phyloP scores from a whole-genome alignment of 192 early-diverging fungal genomes.

The Entomortierella beljakovae region DNA sequence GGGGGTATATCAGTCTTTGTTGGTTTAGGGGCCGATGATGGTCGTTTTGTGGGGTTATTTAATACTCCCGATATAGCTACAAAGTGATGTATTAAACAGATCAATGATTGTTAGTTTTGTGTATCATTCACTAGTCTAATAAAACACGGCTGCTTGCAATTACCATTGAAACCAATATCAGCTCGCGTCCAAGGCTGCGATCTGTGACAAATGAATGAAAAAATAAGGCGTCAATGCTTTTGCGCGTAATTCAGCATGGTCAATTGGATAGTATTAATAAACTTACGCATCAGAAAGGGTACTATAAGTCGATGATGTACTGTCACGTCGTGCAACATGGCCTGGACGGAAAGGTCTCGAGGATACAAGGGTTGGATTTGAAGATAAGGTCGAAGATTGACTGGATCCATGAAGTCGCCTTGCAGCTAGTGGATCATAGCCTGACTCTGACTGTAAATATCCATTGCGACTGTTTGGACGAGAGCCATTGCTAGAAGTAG shows the following conservation, averaged over 20 bases:
- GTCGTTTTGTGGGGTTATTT: conserved; percentile 73
- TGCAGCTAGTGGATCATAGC: conserved; percentile 10
- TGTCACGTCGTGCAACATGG: conserved; percentile 56
- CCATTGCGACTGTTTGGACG: conserved; percentile 46
- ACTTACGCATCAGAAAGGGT: conserved; percentile 50
- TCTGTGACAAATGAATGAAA: neutral
- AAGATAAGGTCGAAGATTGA: conserved; percentile 1
- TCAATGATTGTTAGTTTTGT: no score
- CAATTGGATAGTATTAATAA: no score
- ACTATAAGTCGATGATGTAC: conserved; percentile 53
- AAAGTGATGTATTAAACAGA: no score
- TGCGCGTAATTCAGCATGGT: no score
- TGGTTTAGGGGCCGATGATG: conserved; percentile 58
- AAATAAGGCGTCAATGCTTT: neutral
- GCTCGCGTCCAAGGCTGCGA: conserved; percentile 52
- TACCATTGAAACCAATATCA: conserved; percentile 87
- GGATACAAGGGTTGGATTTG: conserved; percentile 10
- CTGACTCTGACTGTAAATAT: conserved; percentile 8
- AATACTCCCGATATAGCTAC: conserved; percentile 71
- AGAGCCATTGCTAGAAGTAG: neutral
- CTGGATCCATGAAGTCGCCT: conserved; percentile 26
- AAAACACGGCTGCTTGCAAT: conserved; percentile 52
- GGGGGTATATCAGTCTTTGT: conserved; percentile 66
- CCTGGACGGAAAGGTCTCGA: conserved; percentile 20
- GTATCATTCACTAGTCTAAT: neutral